Conservation (phyloP, 345 rosid species). For the Alliaria petiolata region DNA sequence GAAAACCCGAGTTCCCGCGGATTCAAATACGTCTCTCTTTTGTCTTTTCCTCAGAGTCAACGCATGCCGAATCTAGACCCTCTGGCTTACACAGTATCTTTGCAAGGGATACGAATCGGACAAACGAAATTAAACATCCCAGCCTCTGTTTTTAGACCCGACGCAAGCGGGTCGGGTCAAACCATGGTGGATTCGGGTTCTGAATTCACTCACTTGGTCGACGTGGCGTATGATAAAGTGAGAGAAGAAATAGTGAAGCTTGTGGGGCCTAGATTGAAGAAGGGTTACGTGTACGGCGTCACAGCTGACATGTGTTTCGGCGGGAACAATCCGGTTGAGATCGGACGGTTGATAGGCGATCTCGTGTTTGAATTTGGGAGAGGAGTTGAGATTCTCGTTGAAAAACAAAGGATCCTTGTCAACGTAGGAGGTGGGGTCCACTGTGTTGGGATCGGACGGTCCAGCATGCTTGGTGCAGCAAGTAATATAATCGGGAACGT, state of each 20-base stretch:
- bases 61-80: conserved; percentile 74
- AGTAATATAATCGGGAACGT: conserved; percentile 80
- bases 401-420: conserved; percentile 41
- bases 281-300: conserved; percentile 54
- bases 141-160: conserved; percentile 46
- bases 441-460: conserved; percentile 68
- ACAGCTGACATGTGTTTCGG: conserved; percentile 75
- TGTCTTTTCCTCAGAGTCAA: conserved; percentile 50
- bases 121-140: conserved; percentile 43
- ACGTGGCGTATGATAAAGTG: conserved; percentile 63
- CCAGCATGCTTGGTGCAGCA: conserved; percentile 58
- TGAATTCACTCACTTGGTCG: conserved; percentile 74
- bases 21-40: conserved; percentile 47
- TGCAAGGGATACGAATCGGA: conserved; percentile 69
- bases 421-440: conserved; percentile 60
- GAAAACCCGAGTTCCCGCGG: conserved; percentile 54
- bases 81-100: conserved; percentile 61
- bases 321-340: conserved; percentile 26
- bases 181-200: conserved; percentile 84
- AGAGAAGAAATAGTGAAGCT: conserved; percentile 48
- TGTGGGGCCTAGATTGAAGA: conserved; percentile 59
- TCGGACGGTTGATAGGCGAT: conserved; percentile 63
- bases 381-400: conserved; percentile 56
- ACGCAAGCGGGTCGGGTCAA: conserved; percentile 79
- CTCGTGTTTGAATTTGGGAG: conserved; percentile 59